A percentile compares a stretch with the other conserved stretches of the same genome.
Conservation (phyloP, 768 basidiomycete species). For the Lanmaoa rubissima region DNA sequence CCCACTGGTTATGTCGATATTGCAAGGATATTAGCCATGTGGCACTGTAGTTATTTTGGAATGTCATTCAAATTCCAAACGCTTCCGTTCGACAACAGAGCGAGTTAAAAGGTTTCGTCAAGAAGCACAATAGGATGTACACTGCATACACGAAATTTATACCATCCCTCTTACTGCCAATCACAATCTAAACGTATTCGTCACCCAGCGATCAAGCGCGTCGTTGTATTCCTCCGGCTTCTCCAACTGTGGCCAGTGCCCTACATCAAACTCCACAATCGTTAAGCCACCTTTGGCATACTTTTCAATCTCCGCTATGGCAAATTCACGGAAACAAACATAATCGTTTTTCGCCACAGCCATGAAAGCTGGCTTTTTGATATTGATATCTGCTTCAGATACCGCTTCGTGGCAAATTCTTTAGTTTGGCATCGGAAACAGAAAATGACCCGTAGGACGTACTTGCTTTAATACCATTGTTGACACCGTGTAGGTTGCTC, state of each 20-base stretch:
- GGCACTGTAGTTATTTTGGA: background rate
- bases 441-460: background rate
- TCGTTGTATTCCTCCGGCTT: conserved; percentile 34
- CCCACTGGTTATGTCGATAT: conserved; percentile 3
- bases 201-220: conserved; percentile 36
- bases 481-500: conserved; percentile 27
- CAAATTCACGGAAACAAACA: conserved; percentile 30
- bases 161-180: background rate
- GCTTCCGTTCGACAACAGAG: background rate
- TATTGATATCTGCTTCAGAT: conserved; percentile 23
- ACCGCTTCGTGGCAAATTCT: conserved; percentile 13
- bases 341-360: conserved; percentile 36
- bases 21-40: background rate
- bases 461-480: conserved; percentile 31
- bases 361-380: conserved; percentile 39
- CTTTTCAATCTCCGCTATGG: conserved; percentile 23
- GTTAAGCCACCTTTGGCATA: conserved; percentile 30
- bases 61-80: background rate
- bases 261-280: conserved; percentile 34
- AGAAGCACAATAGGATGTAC: background rate
- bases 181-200: conserved; percentile 18
- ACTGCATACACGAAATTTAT: conserved; percentile 4
- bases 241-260: conserved; percentile 40
- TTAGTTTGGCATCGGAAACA: background rate
- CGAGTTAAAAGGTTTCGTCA: background rate